A percentile compares a stretch with the other conserved stretches of the same genome.
phyloP scores from a whole-genome alignment of 2,329 filamentous ascomycete species.

The Pseudogymnoascus sp. region DNA sequence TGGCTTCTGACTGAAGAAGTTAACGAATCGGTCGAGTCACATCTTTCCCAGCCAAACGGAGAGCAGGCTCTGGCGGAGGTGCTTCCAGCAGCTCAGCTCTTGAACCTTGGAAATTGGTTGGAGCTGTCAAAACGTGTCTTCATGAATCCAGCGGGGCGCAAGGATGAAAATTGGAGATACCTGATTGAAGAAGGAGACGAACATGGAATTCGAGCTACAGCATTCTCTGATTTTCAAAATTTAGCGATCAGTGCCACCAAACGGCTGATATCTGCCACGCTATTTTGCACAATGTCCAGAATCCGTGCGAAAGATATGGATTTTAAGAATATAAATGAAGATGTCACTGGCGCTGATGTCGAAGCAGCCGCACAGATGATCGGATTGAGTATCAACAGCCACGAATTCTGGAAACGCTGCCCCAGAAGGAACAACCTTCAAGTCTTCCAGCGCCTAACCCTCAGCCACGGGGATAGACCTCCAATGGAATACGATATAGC shows the following conservation, averaged over 20 bases:
- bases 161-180: constrained; percentile 59
- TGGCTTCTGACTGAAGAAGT: constrained; percentile 54
- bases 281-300: constrained; percentile 65
- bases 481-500: constrained; percentile 31
- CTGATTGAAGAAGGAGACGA: constrained; percentile 41
- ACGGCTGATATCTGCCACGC: constrained; percentile 58
- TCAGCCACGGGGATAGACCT: constrained; percentile 16
- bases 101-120: constrained; percentile 54
- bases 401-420: constrained; percentile 42
- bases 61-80: constrained; percentile 25
- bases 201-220: constrained; percentile 66
- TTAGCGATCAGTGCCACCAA: constrained; percentile 60
- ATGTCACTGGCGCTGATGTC: constrained; percentile 30
- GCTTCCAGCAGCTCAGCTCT: constrained; percentile 45
- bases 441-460: constrained; percentile 35
- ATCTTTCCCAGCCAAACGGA: constrained; percentile 15
- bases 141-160: constrained; percentile 57
- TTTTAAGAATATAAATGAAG: neutral
- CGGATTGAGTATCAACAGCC: constrained; percentile 37
- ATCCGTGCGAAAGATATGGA: constrained; percentile 40
- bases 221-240: constrained; percentile 67
- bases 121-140: constrained; percentile 58
- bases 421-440: constrained; percentile 44
- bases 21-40: constrained; percentile 17
- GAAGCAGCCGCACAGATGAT: constrained; percentile 46